Evolutionary conservation across 2,329 filamentous ascomycete species (phyloP).

Genomic region (Gaeumannomyces sp.): DNA sequence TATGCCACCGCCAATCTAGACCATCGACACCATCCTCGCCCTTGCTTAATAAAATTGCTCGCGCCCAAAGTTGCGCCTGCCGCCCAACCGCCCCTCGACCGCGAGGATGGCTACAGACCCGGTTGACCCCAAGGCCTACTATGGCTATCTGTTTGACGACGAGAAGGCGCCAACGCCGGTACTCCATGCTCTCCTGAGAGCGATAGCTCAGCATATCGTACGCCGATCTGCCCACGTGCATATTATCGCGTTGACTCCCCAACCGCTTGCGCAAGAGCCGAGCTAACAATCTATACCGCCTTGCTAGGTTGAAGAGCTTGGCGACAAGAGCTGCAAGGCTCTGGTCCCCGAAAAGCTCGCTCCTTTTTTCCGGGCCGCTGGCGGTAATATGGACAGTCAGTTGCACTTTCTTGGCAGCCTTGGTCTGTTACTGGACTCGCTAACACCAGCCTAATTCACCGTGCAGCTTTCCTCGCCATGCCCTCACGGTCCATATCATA

Average conservation of each 20-base stretch:
- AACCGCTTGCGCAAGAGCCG: not conserved
- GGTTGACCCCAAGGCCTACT: constrained; percentile 34
- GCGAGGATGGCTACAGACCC: constrained; percentile 21
- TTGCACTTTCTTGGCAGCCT: not conserved
- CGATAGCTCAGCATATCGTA: constrained; percentile 67
- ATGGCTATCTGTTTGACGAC: constrained; percentile 62
- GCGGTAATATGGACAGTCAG: constrained; percentile 66
- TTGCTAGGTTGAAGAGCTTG: constrained; percentile 49
- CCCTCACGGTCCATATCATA: constrained; percentile 73
- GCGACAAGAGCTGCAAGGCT: constrained; percentile 45
- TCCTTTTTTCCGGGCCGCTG: constrained; percentile 69
- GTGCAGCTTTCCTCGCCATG: constrained; percentile 64
- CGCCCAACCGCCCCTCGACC: not conserved
- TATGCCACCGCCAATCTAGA: not conserved
- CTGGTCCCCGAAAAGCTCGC: constrained; percentile 65
- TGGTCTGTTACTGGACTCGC: not conserved
- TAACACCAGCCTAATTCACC: not conserved
- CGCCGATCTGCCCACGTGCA: constrained; percentile 25
- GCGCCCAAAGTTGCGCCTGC: constrained; percentile 10
- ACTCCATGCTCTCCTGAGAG: constrained; percentile 61
- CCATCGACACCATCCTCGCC: constrained; percentile 11
- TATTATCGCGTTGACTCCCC: not conserved
- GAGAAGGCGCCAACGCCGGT: constrained; percentile 63
- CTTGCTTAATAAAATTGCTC: constrained; percentile 8
- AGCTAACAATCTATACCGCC: constrained; percentile 8